Evolutionary conservation across 768 basidiomycete genomes (phyloP).

Genomic region (Tremella mesenterica): DNA sequence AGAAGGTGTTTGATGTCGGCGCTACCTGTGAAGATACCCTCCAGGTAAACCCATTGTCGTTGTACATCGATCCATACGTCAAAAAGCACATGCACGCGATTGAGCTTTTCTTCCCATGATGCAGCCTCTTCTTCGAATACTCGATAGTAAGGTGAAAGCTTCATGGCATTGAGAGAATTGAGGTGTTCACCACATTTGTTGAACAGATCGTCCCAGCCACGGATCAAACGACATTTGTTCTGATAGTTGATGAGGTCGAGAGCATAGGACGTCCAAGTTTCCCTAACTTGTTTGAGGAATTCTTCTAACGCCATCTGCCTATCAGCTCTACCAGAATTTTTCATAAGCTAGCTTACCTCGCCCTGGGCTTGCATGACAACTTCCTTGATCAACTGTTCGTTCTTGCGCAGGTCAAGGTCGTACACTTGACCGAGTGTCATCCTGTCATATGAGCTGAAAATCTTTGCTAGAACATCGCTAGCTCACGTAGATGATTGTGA

Average conservation of each 20-base stretch:
- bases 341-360: constrained; percentile 48
- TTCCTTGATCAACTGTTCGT: constrained; percentile 83
- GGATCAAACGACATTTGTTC: constrained; percentile 84
- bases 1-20: constrained; percentile 99
- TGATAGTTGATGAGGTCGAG: constrained; percentile 96
- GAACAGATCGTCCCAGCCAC: constrained; percentile 95
- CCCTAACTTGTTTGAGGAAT: constrained; percentile 91
- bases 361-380: constrained; percentile 96
- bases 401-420: constrained; percentile 88
- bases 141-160: constrained; percentile 95
- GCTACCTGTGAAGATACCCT: constrained; percentile 98
- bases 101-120: constrained; percentile 94
- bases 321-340: not conserved
- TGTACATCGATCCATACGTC: constrained; percentile 99
- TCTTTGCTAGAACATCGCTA: not conserved
- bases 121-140: constrained; percentile 55
- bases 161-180: constrained; percentile 94
- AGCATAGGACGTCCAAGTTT: constrained; percentile 91
- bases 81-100: constrained; percentile 91
- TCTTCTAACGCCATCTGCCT: constrained; percentile 75
- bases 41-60: constrained; percentile 98
- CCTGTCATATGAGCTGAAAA: no score
- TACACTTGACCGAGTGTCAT: constrained; percentile 96
- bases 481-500: constrained; percentile 67
- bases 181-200: constrained; percentile 95